Percentiles rank a stretch among this genome's conserved stretches.
phyloP scores from a whole-genome alignment of 2,329 filamentous ascomycete genomes.

The Cladophialophora bantiana region DNA sequence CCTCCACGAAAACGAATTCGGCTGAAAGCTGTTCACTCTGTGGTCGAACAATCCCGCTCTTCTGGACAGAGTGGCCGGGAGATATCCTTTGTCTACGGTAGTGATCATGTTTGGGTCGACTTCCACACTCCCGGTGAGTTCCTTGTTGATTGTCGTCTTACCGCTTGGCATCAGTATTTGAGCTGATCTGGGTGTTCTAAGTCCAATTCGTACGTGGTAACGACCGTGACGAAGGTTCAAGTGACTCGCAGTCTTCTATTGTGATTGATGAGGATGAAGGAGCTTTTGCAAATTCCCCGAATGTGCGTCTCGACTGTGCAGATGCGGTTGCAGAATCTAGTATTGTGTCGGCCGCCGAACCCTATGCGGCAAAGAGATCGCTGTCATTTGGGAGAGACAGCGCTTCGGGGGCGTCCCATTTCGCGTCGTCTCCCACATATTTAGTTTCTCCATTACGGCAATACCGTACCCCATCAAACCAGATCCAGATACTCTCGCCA shows the following conservation, averaged over 20 bases:
- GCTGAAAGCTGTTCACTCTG: conserved; percentile 8
- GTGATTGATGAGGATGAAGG: not conserved
- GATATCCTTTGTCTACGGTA: conserved; percentile 7
- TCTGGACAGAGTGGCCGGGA: conserved; percentile 3
- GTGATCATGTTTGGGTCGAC: conserved; percentile 10
- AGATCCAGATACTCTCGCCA: conserved; percentile 4
- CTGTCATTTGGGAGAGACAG: conserved; percentile 1
- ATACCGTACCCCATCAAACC: not conserved
- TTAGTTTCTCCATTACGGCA: conserved; percentile 1
- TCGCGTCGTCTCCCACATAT: conserved; percentile 2
- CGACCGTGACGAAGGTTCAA: not conserved
- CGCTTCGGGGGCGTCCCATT: not conserved
- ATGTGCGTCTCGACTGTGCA: not conserved
- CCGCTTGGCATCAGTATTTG: not conserved
- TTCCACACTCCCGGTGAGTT: conserved; percentile 7
- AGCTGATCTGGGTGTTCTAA: not conserved
- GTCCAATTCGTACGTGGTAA: conserved; percentile 2
- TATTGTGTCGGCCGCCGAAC: not conserved
- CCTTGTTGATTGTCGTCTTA: not conserved
- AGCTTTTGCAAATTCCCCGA: not conserved
- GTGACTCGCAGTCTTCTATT: not conserved
- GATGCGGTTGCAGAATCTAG: not conserved
- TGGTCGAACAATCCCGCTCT: conserved; percentile 7
- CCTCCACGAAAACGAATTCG: not conserved
- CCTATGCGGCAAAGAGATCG: not conserved